Base-by-base conservation (phyloP, 805 yeast genomes). In the Ogataea trehalophila region DNA sequence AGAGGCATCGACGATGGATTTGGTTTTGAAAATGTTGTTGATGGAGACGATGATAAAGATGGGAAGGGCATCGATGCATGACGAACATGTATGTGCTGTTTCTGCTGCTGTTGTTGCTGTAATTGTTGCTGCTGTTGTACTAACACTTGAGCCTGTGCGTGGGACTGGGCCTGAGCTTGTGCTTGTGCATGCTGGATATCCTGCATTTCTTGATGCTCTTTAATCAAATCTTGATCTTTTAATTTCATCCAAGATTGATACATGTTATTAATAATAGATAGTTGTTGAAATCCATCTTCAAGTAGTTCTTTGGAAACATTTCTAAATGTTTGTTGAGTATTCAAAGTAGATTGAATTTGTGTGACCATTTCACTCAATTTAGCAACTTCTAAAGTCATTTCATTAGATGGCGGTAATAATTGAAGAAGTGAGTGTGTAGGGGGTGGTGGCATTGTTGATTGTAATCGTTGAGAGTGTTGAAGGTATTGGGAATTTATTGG, bases 261-360 rank as follows among this genome's bases (percentile, higher is more conserved):
- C 16, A 52, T 42, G 18, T 43, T 37, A 20, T 43, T 50, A 11
- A 57, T 39, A 11, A 49, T 29, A 15, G 47, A 47, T 18, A 54
- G 33, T 39, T 57, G 61, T n/a, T 43, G 33, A 8, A 43, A 42
- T 6, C 60, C 61, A 15, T 50, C 48, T 33, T 49, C 55, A 22
- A 57, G 43, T 18, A 56, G 41, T 17, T 57, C 60, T 15, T 41
- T 37, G 18, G 61, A 55, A 20, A 54, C 54, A 22, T 44, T 44
- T 26, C 45, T 39, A 22, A 57, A 38, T 20, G 35, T 43, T 14
- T 47, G 45, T 18, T 45, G 43, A 7, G n/a, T 41, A 22, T 49
- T 52, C n/a, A 57, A 22, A 14, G 48, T 38, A 14, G 51, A 43
- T n/a, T 50, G 52, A 18, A 57, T 52, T 23, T 56, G 58, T 37